A percentile compares a stretch with the other conserved stretches of the same genome.
These are phyloP conservation scores for Teratosphaeria epicoccoides DNA, from an alignment of 2,329 filamentous ascomycete genomes.

Conservation along the genomic window DNA sequence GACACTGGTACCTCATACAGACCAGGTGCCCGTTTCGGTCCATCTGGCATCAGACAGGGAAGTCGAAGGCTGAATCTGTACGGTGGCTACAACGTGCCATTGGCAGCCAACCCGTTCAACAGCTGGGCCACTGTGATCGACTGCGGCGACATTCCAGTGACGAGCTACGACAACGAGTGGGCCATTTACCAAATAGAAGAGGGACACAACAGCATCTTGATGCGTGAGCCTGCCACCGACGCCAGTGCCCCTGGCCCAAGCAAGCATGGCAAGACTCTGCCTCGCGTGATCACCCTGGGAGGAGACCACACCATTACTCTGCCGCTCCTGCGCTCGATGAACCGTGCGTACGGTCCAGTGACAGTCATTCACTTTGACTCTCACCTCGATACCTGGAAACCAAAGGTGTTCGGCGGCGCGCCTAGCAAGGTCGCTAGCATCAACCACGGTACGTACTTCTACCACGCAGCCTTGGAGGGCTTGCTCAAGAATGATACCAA, in stretches of 20 bases:
- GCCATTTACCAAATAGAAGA: constrained; percentile 78
- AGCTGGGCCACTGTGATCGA: constrained; percentile 72
- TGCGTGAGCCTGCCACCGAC: constrained; percentile 58
- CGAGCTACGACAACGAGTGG: constrained; percentile 69
- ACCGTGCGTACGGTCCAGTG: constrained; percentile 57
- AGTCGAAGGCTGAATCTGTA: constrained; percentile 78
- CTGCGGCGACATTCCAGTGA: constrained; percentile 44
- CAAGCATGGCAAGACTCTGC: constrained; percentile 63
- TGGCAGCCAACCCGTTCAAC: constrained; percentile 70
- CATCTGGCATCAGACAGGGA: constrained; percentile 75
- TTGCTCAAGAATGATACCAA: constrained; percentile 71
- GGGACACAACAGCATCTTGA: constrained; percentile 66
- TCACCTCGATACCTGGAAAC: constrained; percentile 58
- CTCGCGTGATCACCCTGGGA: constrained; percentile 66
- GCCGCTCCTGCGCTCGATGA: constrained; percentile 46
- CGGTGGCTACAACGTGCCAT: constrained; percentile 76
- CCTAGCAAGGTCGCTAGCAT: constrained; percentile 65
- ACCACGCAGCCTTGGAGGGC: constrained; percentile 68
- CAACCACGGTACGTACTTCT: constrained; percentile 83
- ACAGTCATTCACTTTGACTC: constrained; percentile 55
- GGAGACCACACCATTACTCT: constrained; percentile 52
- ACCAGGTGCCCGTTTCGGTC: constrained; percentile 73
- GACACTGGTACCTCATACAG: constrained; percentile 75
- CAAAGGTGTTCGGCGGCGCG: constrained; percentile 77
- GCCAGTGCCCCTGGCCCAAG: constrained; percentile 57